Conservation (phyloP, 75 land plant genomes). For the Adiantum capillusveneris region DNA sequence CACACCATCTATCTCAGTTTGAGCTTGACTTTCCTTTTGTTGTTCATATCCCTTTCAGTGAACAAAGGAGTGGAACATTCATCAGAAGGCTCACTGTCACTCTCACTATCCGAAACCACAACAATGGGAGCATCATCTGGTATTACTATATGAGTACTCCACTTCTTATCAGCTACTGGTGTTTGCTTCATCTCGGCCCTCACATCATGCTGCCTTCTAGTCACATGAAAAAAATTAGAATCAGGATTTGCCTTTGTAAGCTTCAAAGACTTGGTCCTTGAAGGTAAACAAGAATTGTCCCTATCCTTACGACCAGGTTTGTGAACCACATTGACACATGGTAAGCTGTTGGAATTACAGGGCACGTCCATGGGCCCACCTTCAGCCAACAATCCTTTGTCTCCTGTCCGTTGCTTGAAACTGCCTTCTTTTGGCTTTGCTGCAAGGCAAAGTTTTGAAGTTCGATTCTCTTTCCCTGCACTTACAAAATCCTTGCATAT, state of each 20-base stretch:
- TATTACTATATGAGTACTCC: background rate
- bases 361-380: too few species aligned
- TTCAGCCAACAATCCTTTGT: too few species aligned
- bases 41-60: background rate
- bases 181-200: background rate
- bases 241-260: background rate
- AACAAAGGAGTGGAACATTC: background rate
- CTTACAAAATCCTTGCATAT: background rate
- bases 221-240: background rate
- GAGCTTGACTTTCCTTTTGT: background rate
- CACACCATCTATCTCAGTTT: background rate
- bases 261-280: background rate
- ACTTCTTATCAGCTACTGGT: background rate
- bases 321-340: background rate
- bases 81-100: constrained; percentile 13
- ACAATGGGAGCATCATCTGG: background rate
- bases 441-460: background rate
- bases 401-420: background rate
- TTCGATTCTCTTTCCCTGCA: background rate
- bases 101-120: constrained; percentile 23
- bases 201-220: background rate
- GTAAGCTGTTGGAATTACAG: background rate
- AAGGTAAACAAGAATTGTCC: background rate
- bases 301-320: background rate
- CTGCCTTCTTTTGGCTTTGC: background rate